Evolutionary conservation across 2,329 filamentous ascomycete species (phyloP), one percentile per base, ranked within the genome.

Genomic region (Botrytis elliptica): DNA sequence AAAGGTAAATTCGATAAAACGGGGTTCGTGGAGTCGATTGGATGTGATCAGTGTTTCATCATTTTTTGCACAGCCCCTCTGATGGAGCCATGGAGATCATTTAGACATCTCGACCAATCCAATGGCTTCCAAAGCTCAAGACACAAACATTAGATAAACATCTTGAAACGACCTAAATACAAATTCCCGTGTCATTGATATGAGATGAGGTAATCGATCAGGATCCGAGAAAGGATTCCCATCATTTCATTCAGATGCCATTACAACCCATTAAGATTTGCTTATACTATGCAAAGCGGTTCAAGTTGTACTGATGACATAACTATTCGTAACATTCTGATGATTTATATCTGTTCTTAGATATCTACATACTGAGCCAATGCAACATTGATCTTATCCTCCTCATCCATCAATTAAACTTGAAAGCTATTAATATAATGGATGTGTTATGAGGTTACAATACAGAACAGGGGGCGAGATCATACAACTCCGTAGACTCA

Each of bases 181-280:
- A 14, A 33, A 18, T 68, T 20, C 36, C 36, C 14, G 65, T 29
- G 0, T 40, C 18, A 38, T 49, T 18, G 38, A 49, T 64, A 40
- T 49, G 46, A 46, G 16, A 62, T 70, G 36, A 38, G 40, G 33
- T 59, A 62, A 60, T 70, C 52, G 44, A 66, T 72, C 16, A 72
- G 70, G 70, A 72, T 72, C 29, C 46, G 62, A 66, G 70, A 72
- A 67, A 72, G 70, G 70, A 71, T 71, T 66, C 44, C 70, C 60
- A 52, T 71, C 59, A 71, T 65, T 55, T 65, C 57, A 4, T 42
- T 38, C 42, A 52, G 64, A 65, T 71, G 33, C 36, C 69, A 71
- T 46, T 52, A 16, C 44, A 38, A 42, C 59, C 2, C 40, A 71
- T 65, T 52, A 63, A 71, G 38, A 71, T 71, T 71, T 65, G 70